Evolutionary conservation across 2,329 filamentous ascomycete species (phyloP).

Genomic region (Huntiella abstrusa): DNA sequence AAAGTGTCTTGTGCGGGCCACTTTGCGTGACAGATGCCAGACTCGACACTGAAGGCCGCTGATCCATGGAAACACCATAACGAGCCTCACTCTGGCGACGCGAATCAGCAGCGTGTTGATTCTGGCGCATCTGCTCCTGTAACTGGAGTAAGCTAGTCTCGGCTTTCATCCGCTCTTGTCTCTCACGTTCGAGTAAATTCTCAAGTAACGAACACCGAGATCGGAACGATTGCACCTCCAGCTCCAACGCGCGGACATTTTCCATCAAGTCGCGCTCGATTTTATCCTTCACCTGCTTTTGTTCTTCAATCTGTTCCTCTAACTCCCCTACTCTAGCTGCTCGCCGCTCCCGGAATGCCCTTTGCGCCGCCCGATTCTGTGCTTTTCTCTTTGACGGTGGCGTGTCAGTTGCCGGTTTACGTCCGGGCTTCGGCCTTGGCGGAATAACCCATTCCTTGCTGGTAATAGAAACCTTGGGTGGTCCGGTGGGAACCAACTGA

Average conservation of each 20-base stretch:
- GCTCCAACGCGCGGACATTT: constrained; percentile 40
- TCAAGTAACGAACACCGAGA: constrained; percentile 43
- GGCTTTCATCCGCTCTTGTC: constrained; percentile 26
- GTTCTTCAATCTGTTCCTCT: constrained; percentile 45
- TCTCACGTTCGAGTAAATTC: constrained; percentile 41
- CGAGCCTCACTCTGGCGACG: constrained; percentile 4
- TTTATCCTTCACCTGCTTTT: constrained; percentile 37
- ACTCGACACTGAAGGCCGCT: not conserved
- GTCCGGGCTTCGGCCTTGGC: constrained; percentile 69
- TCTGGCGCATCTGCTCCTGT: constrained; percentile 14
- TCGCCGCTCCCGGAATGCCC: constrained; percentile 74
- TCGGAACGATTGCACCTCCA: constrained; percentile 46
- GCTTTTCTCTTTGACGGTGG: constrained; percentile 85
- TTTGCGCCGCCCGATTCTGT: constrained; percentile 81
- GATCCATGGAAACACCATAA: constrained; percentile 4
- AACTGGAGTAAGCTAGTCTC: constrained; percentile 21
- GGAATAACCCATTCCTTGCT: constrained; percentile 76
- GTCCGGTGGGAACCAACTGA: constrained; percentile 16
- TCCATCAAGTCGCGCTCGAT: constrained; percentile 37
- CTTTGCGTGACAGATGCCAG: not conserved
- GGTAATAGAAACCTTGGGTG: constrained; percentile 42
- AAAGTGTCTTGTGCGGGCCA: constrained; percentile 4
- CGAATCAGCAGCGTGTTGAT: constrained; percentile 13
- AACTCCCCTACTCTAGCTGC: constrained; percentile 66
- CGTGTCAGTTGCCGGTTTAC: constrained; percentile 85